A percentile compares a stretch with the other conserved stretches of the same genome.
Evolutionary conservation across 305 asterid genomes (phyloP).

Genomic region (Coffea humblotiana): DNA sequence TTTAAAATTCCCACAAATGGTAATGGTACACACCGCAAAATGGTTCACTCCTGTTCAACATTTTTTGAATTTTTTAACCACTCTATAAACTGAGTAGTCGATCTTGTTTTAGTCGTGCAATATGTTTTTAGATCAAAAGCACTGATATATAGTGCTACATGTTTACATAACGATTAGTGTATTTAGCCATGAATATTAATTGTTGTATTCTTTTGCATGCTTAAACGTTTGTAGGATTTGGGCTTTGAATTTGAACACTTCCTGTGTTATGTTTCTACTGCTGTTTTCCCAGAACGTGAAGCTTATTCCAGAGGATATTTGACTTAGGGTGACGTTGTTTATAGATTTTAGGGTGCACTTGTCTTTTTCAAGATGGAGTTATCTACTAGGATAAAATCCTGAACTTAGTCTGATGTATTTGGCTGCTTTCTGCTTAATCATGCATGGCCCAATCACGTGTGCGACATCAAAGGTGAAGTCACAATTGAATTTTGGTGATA

Average conservation of each 20-base stretch:
- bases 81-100: neutral
- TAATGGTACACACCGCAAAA: neutral
- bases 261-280: neutral
- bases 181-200: too few species aligned
- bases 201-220: neutral
- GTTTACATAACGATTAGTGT: neutral
- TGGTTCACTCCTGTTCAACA: neutral
- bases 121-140: neutral
- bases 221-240: neutral
- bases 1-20: neutral
- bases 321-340: slow-evolving; percentile 20
- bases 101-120: neutral
- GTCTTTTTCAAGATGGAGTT: slow-evolving; percentile 22
- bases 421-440: neutral
- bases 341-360: slow-evolving; percentile 25
- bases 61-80: neutral
- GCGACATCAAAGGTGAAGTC: slow-evolving; percentile 16
- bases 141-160: neutral
- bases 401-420: neutral
- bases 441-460: slow-evolving; percentile 3
- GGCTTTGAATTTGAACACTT: neutral
- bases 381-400: slow-evolving; percentile 22
- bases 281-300: neutral
- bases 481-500: neutral
- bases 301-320: slow-evolving; percentile 12